phyloP scores from a whole-genome alignment of 2,329 filamentous ascomycete species.

The Iodosphaeria phyllophila region DNA sequence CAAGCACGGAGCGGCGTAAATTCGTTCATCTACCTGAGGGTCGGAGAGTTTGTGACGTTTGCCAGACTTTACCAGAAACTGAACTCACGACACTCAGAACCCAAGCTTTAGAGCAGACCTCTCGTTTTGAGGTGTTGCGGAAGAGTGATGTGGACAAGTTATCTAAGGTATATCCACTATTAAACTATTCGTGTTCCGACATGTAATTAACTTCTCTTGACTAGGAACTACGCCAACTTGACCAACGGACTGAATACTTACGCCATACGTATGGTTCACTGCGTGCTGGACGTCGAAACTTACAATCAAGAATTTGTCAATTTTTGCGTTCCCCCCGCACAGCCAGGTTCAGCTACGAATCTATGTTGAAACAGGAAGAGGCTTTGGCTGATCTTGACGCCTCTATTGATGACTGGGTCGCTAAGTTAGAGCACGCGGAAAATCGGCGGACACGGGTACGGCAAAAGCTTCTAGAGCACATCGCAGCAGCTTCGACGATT shows the following conservation, averaged over 20 bases:
- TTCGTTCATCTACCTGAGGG: constrained; percentile 45
- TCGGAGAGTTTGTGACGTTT: constrained; percentile 32
- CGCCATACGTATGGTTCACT: constrained; percentile 60
- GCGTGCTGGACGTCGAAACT: constrained; percentile 54
- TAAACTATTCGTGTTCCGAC: background rate
- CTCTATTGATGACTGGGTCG: constrained; percentile 66
- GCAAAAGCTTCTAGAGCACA: constrained; percentile 66
- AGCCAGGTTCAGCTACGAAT: constrained; percentile 54
- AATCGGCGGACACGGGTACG: constrained; percentile 57
- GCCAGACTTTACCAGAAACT: constrained; percentile 22
- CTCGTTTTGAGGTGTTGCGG: constrained; percentile 44
- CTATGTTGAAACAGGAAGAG: constrained; percentile 64
- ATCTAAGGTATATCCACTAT: constrained; percentile 30
- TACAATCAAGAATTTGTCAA: constrained; percentile 60
- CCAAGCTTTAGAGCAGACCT: constrained; percentile 42
- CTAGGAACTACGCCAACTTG: constrained; percentile 55
- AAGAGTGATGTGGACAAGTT: constrained; percentile 44
- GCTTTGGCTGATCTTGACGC: constrained; percentile 57
- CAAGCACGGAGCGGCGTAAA: constrained; percentile 32
- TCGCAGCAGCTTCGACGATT: constrained; percentile 50
- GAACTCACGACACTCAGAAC: constrained; percentile 34
- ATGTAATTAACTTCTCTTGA: constrained; percentile 3
- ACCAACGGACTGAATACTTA: constrained; percentile 62
- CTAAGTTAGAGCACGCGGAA: constrained; percentile 64
- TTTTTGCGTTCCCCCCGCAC: constrained; percentile 55